These are phyloP conservation scores for Persicaria maculosa DNA, from an alignment of 148 eudicot species.

Conservation along the genomic window DNA sequence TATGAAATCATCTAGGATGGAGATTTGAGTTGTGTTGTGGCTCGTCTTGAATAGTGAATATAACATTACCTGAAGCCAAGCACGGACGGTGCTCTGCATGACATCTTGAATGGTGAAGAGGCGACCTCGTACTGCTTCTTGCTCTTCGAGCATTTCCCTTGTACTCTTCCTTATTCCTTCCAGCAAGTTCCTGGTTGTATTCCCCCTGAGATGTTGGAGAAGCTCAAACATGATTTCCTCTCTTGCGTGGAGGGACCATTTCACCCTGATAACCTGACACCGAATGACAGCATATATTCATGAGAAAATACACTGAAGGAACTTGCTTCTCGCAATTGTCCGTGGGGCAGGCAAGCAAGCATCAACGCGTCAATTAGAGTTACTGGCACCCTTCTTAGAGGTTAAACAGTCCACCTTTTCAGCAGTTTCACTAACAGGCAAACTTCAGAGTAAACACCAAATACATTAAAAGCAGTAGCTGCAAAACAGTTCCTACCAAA, in stretches of 20 bases:
- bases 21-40: not conserved
- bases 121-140: constrained; percentile 97
- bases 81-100: constrained; percentile 84
- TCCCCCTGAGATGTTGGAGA: constrained; percentile 75
- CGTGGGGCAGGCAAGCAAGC: no score
- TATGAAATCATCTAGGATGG: not conserved
- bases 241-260: constrained; percentile 97
- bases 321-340: not conserved
- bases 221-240: constrained; percentile 96
- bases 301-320: not conserved
- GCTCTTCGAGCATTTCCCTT: constrained; percentile 84
- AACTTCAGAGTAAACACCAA: not conserved
- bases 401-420: no score
- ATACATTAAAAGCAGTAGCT: not conserved
- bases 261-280: constrained; percentile 81
- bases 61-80: constrained; percentile 84
- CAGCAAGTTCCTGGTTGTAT: constrained; percentile 44
- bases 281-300: not conserved
- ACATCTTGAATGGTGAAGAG: constrained; percentile 94
- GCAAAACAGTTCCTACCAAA: not conserved
- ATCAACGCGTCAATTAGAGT: not conserved
- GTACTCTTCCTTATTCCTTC: constrained; percentile 68
- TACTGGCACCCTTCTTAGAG: not conserved
- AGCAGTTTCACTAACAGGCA: no score
- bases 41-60: not conserved